phyloP scores from a whole-genome alignment of 208 protist genomes.

The Wallacemonas sp. region DNA sequence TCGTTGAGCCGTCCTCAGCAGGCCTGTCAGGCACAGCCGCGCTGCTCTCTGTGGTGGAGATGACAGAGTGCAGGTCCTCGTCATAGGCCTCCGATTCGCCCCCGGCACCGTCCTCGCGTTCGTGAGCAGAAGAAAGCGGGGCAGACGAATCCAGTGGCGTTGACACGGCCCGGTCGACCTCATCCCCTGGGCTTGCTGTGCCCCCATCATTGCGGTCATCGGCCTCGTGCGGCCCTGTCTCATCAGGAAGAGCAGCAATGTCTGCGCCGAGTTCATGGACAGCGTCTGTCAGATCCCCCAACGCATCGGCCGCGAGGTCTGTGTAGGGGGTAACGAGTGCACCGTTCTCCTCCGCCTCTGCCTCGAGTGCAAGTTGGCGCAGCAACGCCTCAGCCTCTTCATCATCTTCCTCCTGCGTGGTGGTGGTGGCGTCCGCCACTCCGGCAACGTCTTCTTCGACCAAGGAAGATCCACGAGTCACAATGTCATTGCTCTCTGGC shows the following conservation, averaged over 20 bases:
- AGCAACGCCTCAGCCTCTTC: constrained; percentile 4
- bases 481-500: too few species aligned
- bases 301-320: too few species aligned
- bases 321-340: too few species aligned
- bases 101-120: neutral
- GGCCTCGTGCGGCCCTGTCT: neutral
- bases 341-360: constrained; percentile 2
- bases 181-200: neutral
- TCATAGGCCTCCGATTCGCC: neutral
- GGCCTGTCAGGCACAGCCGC: neutral
- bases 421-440: neutral
- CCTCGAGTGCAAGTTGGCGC: constrained; percentile 3
- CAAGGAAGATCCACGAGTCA: too few species aligned
- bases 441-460: neutral
- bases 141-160: neutral
- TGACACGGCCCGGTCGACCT: neutral
- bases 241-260: neutral
- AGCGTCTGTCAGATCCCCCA: too few species aligned
- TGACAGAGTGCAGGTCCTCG: neutral
- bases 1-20: neutral
- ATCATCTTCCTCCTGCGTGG: constrained; percentile 5
- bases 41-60: neutral
- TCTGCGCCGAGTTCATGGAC: too few species aligned
- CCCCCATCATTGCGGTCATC: neutral
- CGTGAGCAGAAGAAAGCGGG: neutral